Conservation (phyloP, 116 monocot genomes). For the Papilionanthe hybrid region DNA sequence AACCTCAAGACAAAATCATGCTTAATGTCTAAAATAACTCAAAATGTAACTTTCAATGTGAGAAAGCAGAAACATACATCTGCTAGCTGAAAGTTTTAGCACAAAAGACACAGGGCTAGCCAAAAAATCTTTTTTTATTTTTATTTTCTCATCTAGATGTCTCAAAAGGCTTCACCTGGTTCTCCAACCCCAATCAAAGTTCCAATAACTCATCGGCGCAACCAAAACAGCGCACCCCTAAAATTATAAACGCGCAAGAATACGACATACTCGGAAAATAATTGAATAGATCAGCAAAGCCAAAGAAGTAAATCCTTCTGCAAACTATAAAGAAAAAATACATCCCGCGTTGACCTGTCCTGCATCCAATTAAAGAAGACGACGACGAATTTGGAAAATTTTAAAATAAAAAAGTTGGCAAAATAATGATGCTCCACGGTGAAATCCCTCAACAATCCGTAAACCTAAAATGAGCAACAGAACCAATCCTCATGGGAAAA, state of each 20-base stretch:
- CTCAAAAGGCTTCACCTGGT: too few relatives aligned
- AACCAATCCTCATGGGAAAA: not conserved
- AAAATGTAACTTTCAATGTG: too few relatives aligned
- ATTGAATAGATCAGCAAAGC: not conserved
- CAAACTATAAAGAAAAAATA: too few relatives aligned
- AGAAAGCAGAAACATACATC: not conserved
- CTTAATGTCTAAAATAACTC: not conserved
- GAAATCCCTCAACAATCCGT: not conserved
- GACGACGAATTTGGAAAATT: too few relatives aligned
- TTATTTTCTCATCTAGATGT: too few relatives aligned
- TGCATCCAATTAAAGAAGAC: too few relatives aligned
- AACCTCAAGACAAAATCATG: not conserved
- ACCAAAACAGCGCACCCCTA: not conserved
- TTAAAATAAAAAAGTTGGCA: too few relatives aligned
- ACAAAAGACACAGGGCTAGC: not conserved
- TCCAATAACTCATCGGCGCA: too few relatives aligned
- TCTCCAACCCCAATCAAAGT: too few relatives aligned
- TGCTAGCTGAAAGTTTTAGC: not conserved
- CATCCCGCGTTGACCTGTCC: too few relatives aligned
- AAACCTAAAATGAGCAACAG: not conserved
- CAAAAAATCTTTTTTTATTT: not conserved
- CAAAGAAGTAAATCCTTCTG: not conserved
- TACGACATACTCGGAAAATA: not conserved
- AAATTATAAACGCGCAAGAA: not conserved
- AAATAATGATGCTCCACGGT: not conserved